phyloP scores from a whole-genome alignment of 208 protist genomes.

The Endotrypanum monterogeii region DNA sequence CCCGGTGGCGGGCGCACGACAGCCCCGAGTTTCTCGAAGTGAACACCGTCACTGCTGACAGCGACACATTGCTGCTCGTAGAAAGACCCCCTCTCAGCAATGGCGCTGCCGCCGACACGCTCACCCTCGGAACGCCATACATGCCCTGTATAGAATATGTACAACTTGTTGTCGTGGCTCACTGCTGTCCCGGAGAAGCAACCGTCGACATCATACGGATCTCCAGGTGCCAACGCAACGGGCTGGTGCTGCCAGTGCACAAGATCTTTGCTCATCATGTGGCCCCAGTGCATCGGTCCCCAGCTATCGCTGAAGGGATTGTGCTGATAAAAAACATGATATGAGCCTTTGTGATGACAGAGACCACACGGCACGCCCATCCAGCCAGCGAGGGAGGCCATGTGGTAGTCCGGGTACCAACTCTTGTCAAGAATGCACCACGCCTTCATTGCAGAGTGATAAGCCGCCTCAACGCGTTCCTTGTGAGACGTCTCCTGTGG shows the following conservation, averaged over 20 bases:
- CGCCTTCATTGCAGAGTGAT: conserved; percentile 6
- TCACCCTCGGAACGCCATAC: conserved; percentile 24
- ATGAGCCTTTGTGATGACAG: conserved; percentile 37
- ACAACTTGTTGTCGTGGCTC: conserved; percentile 37
- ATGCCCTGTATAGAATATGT: conserved; percentile 64
- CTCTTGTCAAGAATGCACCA: conserved; percentile 19
- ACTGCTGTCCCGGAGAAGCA: conserved; percentile 60
- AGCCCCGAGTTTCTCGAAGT: conserved; percentile 40
- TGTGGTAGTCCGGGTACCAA: conserved; percentile 56
- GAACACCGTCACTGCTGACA: conserved; percentile 45
- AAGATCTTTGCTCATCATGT: conserved; percentile 43
- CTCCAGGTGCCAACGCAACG: conserved; percentile 41
- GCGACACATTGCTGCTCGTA: conserved; percentile 62
- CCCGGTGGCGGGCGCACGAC: conserved; percentile 31
- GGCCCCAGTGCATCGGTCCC: conserved; percentile 61
- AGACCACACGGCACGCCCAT: conserved; percentile 48
- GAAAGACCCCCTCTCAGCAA: conserved; percentile 8
- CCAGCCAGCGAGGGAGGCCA: conserved; percentile 41
- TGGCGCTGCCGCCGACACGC: conserved; percentile 9
- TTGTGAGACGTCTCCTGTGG: conserved; percentile 8
- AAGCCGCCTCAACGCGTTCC: conserved; percentile 25
- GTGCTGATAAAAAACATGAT: conserved; percentile 61
- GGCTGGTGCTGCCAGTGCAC: conserved; percentile 50
- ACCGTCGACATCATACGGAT: conserved; percentile 43
- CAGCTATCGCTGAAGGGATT: conserved; percentile 46